Percentiles rank a stretch among this genome's conserved stretches.
Conservation (phyloP, 1,284 basidiomycete genomes). For the Naganishia sp. region DNA sequence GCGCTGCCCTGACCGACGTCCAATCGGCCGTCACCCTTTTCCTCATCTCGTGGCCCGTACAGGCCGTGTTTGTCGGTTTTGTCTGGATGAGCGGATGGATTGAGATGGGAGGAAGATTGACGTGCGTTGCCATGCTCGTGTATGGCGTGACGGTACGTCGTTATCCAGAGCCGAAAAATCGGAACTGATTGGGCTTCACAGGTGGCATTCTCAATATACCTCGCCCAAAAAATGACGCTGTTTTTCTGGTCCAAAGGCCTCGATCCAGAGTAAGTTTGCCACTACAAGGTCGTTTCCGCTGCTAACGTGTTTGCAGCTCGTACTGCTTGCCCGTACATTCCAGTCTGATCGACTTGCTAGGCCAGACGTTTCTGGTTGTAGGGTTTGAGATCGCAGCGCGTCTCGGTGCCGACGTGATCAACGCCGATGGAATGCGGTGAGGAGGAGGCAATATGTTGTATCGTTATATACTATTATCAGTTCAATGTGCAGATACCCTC, state of each 20-base stretch:
- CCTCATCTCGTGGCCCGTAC: conserved; percentile 71
- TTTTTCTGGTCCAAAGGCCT: conserved; percentile 77
- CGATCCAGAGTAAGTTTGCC: conserved; percentile 71
- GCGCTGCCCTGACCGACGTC: conserved; percentile 39
- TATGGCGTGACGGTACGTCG: conserved; percentile 72
- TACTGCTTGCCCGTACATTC: conserved; percentile 92
- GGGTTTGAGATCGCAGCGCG: conserved; percentile 55
- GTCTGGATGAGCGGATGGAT: conserved; percentile 74
- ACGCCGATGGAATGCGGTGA: conserved; percentile 21
- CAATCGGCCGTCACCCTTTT: conserved; percentile 62
- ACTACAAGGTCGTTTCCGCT: neutral
- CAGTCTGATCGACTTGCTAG: conserved; percentile 85
- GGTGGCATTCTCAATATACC: conserved; percentile 68
- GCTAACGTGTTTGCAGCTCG: conserved; percentile 54
- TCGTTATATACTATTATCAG: neutral
- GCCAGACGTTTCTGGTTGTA: conserved; percentile 71
- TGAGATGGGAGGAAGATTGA: conserved; percentile 66
- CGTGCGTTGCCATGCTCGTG: conserved; percentile 65
- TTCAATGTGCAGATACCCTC: too few relatives aligned
- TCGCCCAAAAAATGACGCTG: conserved; percentile 70
- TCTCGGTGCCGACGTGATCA: conserved; percentile 47
- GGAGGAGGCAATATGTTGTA: neutral
- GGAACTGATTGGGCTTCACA: conserved; percentile 43
- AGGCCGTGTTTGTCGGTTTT: conserved; percentile 69
- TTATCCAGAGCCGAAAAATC: neutral